Evolutionary conservation across 2,329 filamentous ascomycete species (phyloP).

Genomic region (Nothophaeocryptopus gaeumannii): DNA sequence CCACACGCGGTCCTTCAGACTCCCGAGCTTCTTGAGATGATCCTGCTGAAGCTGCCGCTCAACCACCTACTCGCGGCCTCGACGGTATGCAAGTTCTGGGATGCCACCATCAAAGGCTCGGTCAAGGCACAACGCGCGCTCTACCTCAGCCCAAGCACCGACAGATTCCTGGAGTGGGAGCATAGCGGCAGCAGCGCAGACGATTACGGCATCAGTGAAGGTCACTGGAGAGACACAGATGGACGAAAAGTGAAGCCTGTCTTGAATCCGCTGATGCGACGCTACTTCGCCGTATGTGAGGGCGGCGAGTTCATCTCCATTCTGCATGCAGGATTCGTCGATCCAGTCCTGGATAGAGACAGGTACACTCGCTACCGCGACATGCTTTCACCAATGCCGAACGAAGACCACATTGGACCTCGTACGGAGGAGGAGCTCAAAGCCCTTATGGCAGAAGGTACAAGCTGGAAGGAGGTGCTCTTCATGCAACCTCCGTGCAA

Average conservation of each 20-base stretch:
- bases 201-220: too few relatives aligned
- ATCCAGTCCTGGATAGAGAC: neutral
- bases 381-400: too few relatives aligned
- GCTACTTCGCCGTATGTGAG: neutral
- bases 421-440: neutral
- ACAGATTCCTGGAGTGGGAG: too few relatives aligned
- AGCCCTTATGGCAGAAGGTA: neutral
- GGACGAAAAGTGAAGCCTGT: neutral
- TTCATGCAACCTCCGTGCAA: constrained; percentile 6
- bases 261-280: neutral
- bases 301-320: neutral
- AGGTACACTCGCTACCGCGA: too few relatives aligned
- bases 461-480: constrained; percentile 3
- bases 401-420: neutral
- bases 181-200: too few relatives aligned
- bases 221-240: too few relatives aligned
- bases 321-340: neutral
- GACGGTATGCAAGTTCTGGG: neutral
- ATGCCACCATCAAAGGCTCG: neutral
- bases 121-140: neutral
- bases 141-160: neutral
- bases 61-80: neutral
- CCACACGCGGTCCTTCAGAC: neutral
- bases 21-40: neutral
- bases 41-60: neutral